Conservation (phyloP, 768 basidiomycete species). For the Pleurotus sapidus region DNA sequence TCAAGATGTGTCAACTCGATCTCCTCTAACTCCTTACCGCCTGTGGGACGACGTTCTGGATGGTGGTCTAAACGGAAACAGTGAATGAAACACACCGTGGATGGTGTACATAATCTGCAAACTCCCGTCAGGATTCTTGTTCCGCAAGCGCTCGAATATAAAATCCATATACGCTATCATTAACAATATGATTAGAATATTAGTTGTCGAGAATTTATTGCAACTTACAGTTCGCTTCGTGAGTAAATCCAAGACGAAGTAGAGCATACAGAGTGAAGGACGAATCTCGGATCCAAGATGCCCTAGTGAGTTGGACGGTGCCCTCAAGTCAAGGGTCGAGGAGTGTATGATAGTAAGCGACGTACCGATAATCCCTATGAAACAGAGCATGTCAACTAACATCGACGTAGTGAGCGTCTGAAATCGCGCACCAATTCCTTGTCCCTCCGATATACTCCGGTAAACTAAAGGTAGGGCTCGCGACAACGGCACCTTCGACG, state of each 20-base stretch:
- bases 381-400: background rate
- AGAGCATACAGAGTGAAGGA: constrained; percentile 95
- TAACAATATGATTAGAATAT: background rate
- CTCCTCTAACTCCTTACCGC: constrained; percentile 79
- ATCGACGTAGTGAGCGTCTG: background rate
- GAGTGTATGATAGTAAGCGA: background rate
- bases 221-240: constrained; percentile 79
- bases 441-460: constrained; percentile 91
- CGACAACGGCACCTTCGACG: constrained; percentile 79
- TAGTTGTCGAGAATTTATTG: background rate
- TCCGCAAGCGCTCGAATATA: constrained; percentile 76
- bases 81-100: constrained; percentile 50
- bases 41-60: constrained; percentile 22
- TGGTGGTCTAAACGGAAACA: background rate
- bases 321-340: background rate
- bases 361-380: constrained; percentile 62
- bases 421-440: constrained; percentile 68
- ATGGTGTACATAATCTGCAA: constrained; percentile 98
- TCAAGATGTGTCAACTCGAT: constrained; percentile 84
- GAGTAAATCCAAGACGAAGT: constrained; percentile 89
- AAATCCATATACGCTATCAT: constrained; percentile 82
- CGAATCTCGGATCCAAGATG: constrained; percentile 93
- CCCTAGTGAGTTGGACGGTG: constrained; percentile 32
- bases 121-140: constrained; percentile 88
- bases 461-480: constrained; percentile 92